Percentiles rank a stretch among this genome's conserved stretches.
These are phyloP conservation scores for Sarocladium brachiariae DNA, from an alignment of 2,329 filamentous ascomycete species.

Conservation along the genomic window DNA sequence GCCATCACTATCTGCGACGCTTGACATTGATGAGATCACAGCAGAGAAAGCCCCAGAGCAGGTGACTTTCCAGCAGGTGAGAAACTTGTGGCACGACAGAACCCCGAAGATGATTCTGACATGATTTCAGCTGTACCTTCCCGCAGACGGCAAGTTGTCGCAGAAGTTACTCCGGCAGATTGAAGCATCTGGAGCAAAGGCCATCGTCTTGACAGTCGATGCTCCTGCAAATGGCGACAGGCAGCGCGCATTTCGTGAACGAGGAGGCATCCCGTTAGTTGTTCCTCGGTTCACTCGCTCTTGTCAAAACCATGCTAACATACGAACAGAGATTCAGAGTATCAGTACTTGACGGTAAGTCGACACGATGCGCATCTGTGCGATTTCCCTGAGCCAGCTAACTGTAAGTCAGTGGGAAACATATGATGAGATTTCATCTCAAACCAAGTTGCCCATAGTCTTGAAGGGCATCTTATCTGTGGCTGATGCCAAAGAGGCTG, in stretches of 20 bases:
- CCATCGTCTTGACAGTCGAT: conserved; percentile 33
- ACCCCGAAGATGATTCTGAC: conserved; percentile 19
- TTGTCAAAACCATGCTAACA: not conserved
- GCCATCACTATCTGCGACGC: conserved; percentile 27
- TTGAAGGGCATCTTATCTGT: conserved; percentile 33
- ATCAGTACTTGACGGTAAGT: conserved; percentile 18
- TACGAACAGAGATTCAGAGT: conserved; percentile 17
- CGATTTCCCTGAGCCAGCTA: not conserved
- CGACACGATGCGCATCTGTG: not conserved
- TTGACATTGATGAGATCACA: conserved; percentile 30
- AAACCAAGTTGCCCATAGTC: conserved; percentile 31
- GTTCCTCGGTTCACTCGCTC: conserved; percentile 11
- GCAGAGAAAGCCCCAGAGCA: conserved; percentile 28
- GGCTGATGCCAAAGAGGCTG: conserved; percentile 28
- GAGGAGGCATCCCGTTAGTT: conserved; percentile 28
- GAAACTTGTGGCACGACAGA: not conserved
- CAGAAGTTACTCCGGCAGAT: conserved; percentile 23
- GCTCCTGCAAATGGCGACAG: conserved; percentile 32
- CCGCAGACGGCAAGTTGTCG: conserved; percentile 26
- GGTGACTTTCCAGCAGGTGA: conserved; percentile 31
- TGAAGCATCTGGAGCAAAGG: conserved; percentile 27
- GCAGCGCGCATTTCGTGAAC: conserved; percentile 32
- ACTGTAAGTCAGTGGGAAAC: conserved; percentile 23
- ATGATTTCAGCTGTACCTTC: conserved; percentile 23
- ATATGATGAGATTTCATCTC: conserved; percentile 27